A percentile compares a stretch with the other conserved stretches of the same genome.
These are phyloP conservation scores for Calcarisporium arbuscula DNA, from an alignment of 2,329 filamentous ascomycete genomes.

Conservation along the genomic window DNA sequence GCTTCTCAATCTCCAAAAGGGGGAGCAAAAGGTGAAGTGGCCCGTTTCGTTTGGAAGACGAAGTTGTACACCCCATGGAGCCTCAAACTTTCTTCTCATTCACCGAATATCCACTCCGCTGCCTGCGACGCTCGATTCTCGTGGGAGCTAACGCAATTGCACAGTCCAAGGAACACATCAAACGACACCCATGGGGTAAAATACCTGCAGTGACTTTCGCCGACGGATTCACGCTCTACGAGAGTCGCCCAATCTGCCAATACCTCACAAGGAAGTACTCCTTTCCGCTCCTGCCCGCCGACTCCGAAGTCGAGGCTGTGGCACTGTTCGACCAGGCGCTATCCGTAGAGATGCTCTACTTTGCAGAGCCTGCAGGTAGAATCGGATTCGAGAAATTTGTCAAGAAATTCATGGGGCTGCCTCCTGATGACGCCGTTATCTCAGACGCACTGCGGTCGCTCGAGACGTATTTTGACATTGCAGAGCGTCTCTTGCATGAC, in stretches of 20 bases:
- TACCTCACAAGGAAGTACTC: conserved; percentile 38
- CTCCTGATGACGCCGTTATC: conserved; percentile 33
- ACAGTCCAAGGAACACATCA: conserved; percentile 29
- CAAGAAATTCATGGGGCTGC: conserved; percentile 36
- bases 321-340: conserved; percentile 39
- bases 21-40: conserved; percentile 36
- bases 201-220: conserved; percentile 31
- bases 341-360: conserved; percentile 34
- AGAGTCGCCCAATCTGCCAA: conserved; percentile 41
- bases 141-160: too few relatives aligned
- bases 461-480: conserved; percentile 36
- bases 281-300: conserved; percentile 34
- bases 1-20: conserved; percentile 28
- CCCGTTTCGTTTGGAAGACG: too few relatives aligned
- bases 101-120: too few relatives aligned
- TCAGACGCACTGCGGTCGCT: conserved; percentile 28
- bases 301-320: conserved; percentile 30
- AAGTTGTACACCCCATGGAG: too few relatives aligned
- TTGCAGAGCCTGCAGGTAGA: conserved; percentile 34
- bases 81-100: too few relatives aligned
- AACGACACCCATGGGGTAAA: conserved; percentile 36
- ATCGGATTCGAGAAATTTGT: conserved; percentile 39
- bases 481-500: conserved; percentile 30
- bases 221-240: conserved; percentile 37
- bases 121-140: neutral